Evolutionary conservation across 495 filamentous ascomycete genomes (phyloP).

Genomic region (Talaromyces trachyspermus): DNA sequence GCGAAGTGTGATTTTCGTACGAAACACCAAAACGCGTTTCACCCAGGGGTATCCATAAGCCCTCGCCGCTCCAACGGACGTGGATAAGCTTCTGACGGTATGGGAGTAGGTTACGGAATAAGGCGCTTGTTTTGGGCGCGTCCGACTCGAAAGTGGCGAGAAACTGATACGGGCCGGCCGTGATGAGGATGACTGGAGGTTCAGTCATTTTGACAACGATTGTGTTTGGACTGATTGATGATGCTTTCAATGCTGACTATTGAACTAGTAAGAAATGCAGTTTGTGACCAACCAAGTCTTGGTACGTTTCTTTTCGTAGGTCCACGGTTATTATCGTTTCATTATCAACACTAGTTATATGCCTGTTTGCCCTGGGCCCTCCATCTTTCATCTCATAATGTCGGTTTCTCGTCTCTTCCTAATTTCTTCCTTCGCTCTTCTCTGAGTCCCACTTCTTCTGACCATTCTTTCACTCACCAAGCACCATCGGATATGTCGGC

Average conservation of each 20-base stretch:
- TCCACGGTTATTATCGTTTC: too few relatives aligned
- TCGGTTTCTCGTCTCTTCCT: neutral
- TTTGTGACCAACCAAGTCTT: too few relatives aligned
- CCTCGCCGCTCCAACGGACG: slow-evolving; percentile 22
- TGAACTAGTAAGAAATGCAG: too few relatives aligned
- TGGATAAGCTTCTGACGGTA: slow-evolving; percentile 22
- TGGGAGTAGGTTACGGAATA: slow-evolving; percentile 18
- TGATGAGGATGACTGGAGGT: slow-evolving; percentile 13
- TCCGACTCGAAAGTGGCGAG: slow-evolving; percentile 14
- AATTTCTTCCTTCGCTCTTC: neutral
- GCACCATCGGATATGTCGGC: slow-evolving; percentile 10
- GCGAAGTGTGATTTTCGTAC: slow-evolving; percentile 21
- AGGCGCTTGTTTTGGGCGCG: slow-evolving; percentile 17
- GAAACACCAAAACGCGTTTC: slow-evolving; percentile 19
- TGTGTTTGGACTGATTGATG: too few relatives aligned
- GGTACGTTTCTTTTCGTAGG: too few relatives aligned
- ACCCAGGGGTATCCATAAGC: slow-evolving; percentile 21
- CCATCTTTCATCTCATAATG: too few relatives aligned
- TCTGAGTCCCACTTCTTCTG: neutral
- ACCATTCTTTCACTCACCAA: neutral
- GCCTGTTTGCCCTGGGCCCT: too few relatives aligned
- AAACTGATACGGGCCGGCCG: slow-evolving; percentile 17
- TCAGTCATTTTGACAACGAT: neutral
- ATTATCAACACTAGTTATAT: too few relatives aligned
- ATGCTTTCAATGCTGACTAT: too few relatives aligned